Evolutionary conservation across 192 early-diverging fungal genomes (phyloP).

Genomic region (Paraglomus brasilianum): DNA sequence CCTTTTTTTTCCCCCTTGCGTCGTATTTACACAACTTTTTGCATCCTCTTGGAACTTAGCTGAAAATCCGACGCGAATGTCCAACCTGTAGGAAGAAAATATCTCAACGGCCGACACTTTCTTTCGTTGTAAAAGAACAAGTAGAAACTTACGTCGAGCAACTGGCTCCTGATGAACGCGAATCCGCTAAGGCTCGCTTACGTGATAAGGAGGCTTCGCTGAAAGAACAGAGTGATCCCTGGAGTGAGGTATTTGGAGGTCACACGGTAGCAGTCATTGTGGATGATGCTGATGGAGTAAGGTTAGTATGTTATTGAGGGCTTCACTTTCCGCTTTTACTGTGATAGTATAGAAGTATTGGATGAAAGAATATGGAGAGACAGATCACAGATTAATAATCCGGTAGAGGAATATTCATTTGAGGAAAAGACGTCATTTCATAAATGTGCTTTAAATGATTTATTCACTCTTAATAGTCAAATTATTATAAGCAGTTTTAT

Average conservation of each 20-base stretch:
- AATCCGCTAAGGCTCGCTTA: slow-evolving; percentile 12
- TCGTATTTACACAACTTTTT: not conserved
- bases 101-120: slow-evolving; percentile 34
- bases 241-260: slow-evolving; percentile 31
- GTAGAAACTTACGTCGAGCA: slow-evolving; percentile 34
- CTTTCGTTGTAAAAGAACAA: slow-evolving; percentile 39
- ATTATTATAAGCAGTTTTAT: no score
- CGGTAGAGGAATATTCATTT: no score
- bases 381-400: no score
- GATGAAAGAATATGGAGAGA: not conserved
- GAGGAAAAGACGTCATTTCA: no score
- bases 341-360: not conserved
- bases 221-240: slow-evolving; percentile 31
- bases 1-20: no score
- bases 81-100: slow-evolving; percentile 42
- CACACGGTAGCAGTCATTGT: slow-evolving; percentile 20
- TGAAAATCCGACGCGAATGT: slow-evolving; percentile 22
- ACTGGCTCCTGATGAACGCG: slow-evolving; percentile 32
- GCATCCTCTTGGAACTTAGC: not conserved
- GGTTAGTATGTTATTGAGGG: slow-evolving; percentile 21
- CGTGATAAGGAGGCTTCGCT: slow-evolving; percentile 29
- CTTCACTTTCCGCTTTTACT: not conserved
- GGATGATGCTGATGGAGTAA: slow-evolving; percentile 39
- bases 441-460: no score
- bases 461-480: no score